Base-by-base conservation (phyloP, 306 rosid genomes). In the Prunus mume region DNA sequence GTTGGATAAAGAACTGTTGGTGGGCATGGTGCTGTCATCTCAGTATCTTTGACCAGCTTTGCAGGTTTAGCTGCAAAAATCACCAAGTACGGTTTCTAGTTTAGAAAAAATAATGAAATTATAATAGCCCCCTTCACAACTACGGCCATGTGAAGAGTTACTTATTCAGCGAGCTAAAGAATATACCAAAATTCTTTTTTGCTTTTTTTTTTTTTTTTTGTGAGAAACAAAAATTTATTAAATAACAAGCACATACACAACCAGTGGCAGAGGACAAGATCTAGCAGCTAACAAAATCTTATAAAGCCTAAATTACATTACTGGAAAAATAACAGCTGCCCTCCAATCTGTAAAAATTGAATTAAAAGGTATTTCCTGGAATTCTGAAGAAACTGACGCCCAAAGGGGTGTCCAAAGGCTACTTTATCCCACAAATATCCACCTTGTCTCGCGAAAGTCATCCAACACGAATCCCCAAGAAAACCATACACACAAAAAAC, bases 1-100 rank as follows among this genome's bases (percentile, higher is more conserved):
- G 89, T 85, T 6, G 99, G 99, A 79, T 91, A 92, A 62, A 96
- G 96, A 78, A 89, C 68, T 32, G 99, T 92, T 19, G 98, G 86
- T 6, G 93, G 92, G 78, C 71, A 84, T 1, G 98, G 98, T 2
- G 98, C 97, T 2, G 88, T 83, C 99, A 92, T 85, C 70, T 84
- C 98, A 12, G 64, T 82, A 82, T 96, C 92, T 87, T 78, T 91
- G 2, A 91, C 92, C 20, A 91, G 85, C 80, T 81, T 92, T 46
- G 99, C 97, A 12, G 96, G 96, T 92, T 93, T 85, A 49, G 93
- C 99, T 96, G 93, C 79, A 61, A 80, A 45, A 73, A 30, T 17
- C 51, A 85, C 74, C 56, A 72, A 65, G 58, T 76, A 79, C 65
- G 79, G 69, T 71, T 83, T 71, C 78, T 60, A 43, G 72, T 41